Conservation (phyloP, 2,329 filamentous ascomycete species). For the Xylaria sp. region DNA sequence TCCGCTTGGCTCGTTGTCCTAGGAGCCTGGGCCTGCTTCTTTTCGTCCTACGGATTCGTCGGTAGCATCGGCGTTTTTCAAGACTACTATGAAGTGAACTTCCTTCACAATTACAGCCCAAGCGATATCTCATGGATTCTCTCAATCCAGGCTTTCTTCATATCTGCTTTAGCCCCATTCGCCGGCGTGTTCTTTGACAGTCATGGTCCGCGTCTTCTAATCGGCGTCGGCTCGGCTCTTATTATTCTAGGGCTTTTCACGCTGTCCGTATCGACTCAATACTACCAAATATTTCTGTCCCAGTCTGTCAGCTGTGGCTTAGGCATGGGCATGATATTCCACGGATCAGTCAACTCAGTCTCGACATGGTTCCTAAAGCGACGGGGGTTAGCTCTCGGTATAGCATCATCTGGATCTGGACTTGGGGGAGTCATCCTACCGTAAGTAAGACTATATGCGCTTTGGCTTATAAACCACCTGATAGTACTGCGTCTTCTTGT, state of each 20-base stretch:
- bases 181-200: slow-evolving; percentile 37
- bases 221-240: slow-evolving; percentile 60
- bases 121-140: slow-evolving; percentile 22
- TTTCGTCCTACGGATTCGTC: slow-evolving; percentile 19
- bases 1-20: slow-evolving; percentile 13
- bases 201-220: slow-evolving; percentile 49
- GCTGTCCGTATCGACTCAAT: slow-evolving; percentile 57
- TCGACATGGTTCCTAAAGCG: slow-evolving; percentile 10
- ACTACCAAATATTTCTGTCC: slow-evolving; percentile 54
- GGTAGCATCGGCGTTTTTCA: slow-evolving; percentile 17
- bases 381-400: slow-evolving; percentile 9
- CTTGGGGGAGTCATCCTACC: slow-evolving; percentile 67
- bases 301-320: slow-evolving; percentile 49
- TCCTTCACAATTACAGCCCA: slow-evolving; percentile 1
- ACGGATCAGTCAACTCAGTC: slow-evolving; percentile 11
- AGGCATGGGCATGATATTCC: slow-evolving; percentile 40
- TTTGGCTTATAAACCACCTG: background rate
- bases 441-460: slow-evolving; percentile 54
- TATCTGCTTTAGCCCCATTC: slow-evolving; percentile 9
- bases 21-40: slow-evolving; percentile 19
- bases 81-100: slow-evolving; percentile 12
- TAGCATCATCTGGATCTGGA: slow-evolving; percentile 18
- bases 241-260: slow-evolving; percentile 71
- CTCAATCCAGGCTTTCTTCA: slow-evolving; percentile 19
- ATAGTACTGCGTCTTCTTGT: background rate